A percentile compares a stretch with the other conserved stretches of the same genome.
These are phyloP conservation scores for Cadophora sp. DNA, from an alignment of 2,329 filamentous ascomycete species.

Conservation along the genomic window DNA sequence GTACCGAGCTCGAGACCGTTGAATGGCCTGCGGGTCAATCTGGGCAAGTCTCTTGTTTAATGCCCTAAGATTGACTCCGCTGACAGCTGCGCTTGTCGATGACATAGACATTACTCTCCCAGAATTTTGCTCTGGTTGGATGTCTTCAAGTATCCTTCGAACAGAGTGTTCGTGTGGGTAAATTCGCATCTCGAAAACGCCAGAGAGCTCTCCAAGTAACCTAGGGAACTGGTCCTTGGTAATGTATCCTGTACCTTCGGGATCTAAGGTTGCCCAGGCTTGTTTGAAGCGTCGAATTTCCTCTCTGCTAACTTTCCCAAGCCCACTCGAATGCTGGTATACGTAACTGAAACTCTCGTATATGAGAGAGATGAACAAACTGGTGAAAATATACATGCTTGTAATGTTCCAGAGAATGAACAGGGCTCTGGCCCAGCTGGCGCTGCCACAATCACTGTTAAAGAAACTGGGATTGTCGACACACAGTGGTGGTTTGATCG, in stretches of 20 bases:
- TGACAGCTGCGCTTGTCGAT: slow-evolving; percentile 54
- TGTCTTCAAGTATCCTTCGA: slow-evolving; percentile 83
- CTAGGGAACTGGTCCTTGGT: slow-evolving; percentile 88
- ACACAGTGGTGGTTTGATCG: slow-evolving; percentile 80
- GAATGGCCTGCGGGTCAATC: slow-evolving; percentile 79
- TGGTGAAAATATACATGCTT: slow-evolving; percentile 99
- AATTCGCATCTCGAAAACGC: slow-evolving; percentile 96
- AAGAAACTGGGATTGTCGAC: slow-evolving; percentile 77
- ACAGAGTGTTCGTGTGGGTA: slow-evolving; percentile 93
- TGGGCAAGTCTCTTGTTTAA: slow-evolving; percentile 75
- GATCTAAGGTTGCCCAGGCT: slow-evolving; percentile 96
- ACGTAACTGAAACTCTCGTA: slow-evolving; percentile 99
- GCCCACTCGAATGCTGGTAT: slow-evolving; percentile 93
- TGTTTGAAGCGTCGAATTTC: slow-evolving; percentile 98
- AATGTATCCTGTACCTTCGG: slow-evolving; percentile 89
- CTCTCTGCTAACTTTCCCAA: slow-evolving; percentile 87
- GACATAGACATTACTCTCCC: slow-evolving; percentile 59
- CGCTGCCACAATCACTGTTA: slow-evolving; percentile 90
- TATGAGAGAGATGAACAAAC: slow-evolving; percentile 96
- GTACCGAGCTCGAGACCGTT: slow-evolving; percentile 76
- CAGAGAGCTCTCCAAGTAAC: slow-evolving; percentile 88
- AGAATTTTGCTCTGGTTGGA: slow-evolving; percentile 51
- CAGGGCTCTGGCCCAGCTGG: slow-evolving; percentile 83
- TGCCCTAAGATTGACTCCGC: slow-evolving; percentile 73
- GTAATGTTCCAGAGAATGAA: slow-evolving; percentile 99